Percentiles rank a stretch among this genome's conserved stretches.
Conservation (phyloP, 768 basidiomycete species). For the Agaricus subrufescens region DNA sequence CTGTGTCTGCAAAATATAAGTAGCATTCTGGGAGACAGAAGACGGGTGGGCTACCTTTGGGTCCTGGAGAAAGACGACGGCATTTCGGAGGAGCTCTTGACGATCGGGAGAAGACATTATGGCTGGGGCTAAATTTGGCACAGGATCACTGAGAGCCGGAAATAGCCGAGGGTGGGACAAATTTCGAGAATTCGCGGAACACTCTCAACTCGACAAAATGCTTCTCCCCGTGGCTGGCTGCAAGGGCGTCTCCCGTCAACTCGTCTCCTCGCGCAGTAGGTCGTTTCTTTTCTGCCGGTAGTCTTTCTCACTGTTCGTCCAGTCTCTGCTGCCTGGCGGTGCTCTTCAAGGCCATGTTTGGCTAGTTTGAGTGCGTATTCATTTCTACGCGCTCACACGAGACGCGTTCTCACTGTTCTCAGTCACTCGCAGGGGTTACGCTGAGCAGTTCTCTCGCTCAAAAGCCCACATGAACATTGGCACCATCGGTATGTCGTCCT, state of each 20-base stretch:
- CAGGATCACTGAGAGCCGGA: conserved; percentile 16
- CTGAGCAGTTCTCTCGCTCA: conserved; percentile 67
- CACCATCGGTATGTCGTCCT: conserved; percentile 64
- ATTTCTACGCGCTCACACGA: neutral
- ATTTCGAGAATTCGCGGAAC: conserved; percentile 16
- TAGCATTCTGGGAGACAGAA: neutral
- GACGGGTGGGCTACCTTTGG: conserved; percentile 50
- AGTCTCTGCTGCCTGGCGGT: conserved; percentile 36
- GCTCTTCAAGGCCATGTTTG: conserved; percentile 22
- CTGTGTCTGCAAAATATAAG: conserved; percentile 48
- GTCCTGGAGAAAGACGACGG: conserved; percentile 82
- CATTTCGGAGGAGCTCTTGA: conserved; percentile 74
- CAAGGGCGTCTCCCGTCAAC: conserved; percentile 43
- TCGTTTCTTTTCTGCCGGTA: neutral
- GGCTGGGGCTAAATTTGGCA: conserved; percentile 12
- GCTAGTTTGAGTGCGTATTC: conserved; percentile 24
- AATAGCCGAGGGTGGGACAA: conserved; percentile 18
- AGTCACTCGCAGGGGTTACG: conserved; percentile 68
- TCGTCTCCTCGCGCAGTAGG: conserved; percentile 42
- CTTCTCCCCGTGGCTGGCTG: conserved; percentile 53
- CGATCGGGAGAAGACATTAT: conserved; percentile 51
- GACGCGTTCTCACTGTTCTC: neutral
- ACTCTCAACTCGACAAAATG: conserved; percentile 19
- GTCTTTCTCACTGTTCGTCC: conserved; percentile 7
- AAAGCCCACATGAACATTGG: conserved; percentile 97